Base-by-base conservation (phyloP, 2,329 filamentous ascomycete species). In the Monosporascus cannonballus region DNA sequence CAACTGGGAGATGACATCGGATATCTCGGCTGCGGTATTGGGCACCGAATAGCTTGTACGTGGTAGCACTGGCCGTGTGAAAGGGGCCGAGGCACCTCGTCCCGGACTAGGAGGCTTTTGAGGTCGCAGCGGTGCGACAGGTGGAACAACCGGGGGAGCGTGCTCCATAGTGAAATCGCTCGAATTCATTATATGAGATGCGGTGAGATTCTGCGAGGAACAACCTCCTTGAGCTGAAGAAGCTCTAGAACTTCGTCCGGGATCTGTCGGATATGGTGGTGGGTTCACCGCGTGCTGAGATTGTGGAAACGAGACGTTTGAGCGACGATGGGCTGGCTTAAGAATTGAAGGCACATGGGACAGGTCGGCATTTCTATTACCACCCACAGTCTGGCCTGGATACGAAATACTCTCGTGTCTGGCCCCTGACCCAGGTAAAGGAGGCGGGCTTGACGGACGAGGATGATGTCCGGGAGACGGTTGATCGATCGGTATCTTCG, bases 401-500 rank as follows among this genome's bases (percentile, higher is more conserved):
- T 50, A 53, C 22, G 56, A 59, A 20, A 61, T 59, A 34, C 56
- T 61, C 34, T 61, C 56, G 41, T 64, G 59, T 27, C 55, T 61
- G 8, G 58, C 61, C 17, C 56, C 58, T 5, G 53, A 58, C 20
- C 52, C 58, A 5, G 57, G 59, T 34, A 58, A 48, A 8, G 24
- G 45, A 22, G 18, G 27, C 4, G 39, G 27, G 25, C n/a, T 55
- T 27, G 49, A 54, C 14, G 51, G 49, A 14, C 47, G 52, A 30
- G 38, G 25, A 41, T 38, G 30, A 18, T 51, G 25, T 30, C 51
- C 45, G 15, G 55, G 38, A 15, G 39, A 38, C n/a, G 48, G 27
- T 6, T 37, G 25, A 39, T 55, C 49, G 15, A 36, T 48, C 9
- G 58, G 52, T 17, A 46, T 47, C 42, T 46, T 46, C 25, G n/a